A percentile compares a stretch with the other conserved stretches of the same genome.
These are phyloP conservation scores for Quercus alba DNA, from an alignment of 306 rosid genomes.

Conservation along the genomic window DNA sequence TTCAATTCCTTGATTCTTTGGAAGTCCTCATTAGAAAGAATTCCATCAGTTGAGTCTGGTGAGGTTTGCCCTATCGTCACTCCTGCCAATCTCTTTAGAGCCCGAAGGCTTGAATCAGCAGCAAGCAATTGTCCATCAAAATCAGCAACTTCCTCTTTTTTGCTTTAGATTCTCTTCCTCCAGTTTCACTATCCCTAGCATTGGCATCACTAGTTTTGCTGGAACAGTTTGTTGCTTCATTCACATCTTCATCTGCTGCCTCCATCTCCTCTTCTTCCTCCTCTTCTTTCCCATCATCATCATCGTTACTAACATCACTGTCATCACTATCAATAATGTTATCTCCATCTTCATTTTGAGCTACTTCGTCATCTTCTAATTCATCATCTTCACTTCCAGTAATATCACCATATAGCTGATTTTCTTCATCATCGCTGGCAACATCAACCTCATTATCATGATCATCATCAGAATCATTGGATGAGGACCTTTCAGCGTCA, in stretches of 20 bases:
- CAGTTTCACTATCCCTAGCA: slow-evolving; percentile 25
- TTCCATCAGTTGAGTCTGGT: slow-evolving; percentile 52
- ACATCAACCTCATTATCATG: slow-evolving; percentile 35
- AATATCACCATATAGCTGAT: slow-evolving; percentile 33
- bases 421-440: slow-evolving; percentile 43
- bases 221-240: slow-evolving; percentile 9
- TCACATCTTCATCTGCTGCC: neutral
- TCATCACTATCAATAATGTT: slow-evolving; percentile 16
- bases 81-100: slow-evolving; percentile 69
- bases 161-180: slow-evolving; percentile 26
- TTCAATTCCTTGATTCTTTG: slow-evolving; percentile 64
- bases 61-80: slow-evolving; percentile 8
- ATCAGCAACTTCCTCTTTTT: slow-evolving; percentile 69
- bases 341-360: slow-evolving; percentile 36
- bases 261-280: slow-evolving; percentile 26
- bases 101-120: slow-evolving; percentile 81
- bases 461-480: slow-evolving; percentile 44
- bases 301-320: slow-evolving; percentile 10
- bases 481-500: slow-evolving; percentile 30
- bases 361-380: slow-evolving; percentile 17
- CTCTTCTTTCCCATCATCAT: slow-evolving; percentile 34
- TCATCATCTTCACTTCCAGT: slow-evolving; percentile 42
- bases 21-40: slow-evolving; percentile 90
- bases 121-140: slow-evolving; percentile 50
- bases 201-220: slow-evolving; percentile 23